Percentiles rank a stretch among this genome's conserved stretches.
Conservation (phyloP, 2,329 filamentous ascomycete species). For the Aspergillus puulaauensis region DNA sequence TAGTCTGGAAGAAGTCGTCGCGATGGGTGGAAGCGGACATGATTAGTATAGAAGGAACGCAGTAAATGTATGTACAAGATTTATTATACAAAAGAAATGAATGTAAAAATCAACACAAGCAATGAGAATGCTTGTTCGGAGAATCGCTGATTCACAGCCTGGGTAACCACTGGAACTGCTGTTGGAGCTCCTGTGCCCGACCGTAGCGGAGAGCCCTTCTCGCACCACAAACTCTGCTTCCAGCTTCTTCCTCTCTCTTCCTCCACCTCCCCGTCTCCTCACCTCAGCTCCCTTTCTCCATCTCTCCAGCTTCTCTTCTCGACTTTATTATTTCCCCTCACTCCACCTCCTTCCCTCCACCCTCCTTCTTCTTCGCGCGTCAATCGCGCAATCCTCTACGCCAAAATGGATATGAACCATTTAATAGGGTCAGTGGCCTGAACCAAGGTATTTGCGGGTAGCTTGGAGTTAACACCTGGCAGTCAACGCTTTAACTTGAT, state of each 20-base stretch:
- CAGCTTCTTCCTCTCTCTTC: constrained; percentile 26
- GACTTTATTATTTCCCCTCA: constrained; percentile 26
- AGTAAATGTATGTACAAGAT: neutral
- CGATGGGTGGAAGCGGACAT: constrained; percentile 71
- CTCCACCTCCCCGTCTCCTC: constrained; percentile 15
- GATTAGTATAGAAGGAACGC: neutral
- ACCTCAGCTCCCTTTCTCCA: constrained; percentile 17
- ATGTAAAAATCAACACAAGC: neutral
- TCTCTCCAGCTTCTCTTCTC: constrained; percentile 20
- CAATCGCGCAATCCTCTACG: constrained; percentile 31
- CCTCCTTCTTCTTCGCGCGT: constrained; percentile 27
- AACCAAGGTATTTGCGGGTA: constrained; percentile 34
- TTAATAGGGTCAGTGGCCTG: constrained; percentile 47
- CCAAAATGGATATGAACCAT: constrained; percentile 51
- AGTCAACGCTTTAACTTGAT: constrained; percentile 95
- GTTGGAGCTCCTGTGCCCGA: constrained; percentile 28
- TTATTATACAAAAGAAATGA: neutral
- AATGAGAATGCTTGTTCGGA: neutral
- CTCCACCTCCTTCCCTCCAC: constrained; percentile 19
- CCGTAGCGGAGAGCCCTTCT: constrained; percentile 33
- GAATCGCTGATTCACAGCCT: neutral
- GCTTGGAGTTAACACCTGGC: constrained; percentile 38
- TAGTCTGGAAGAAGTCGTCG: constrained; percentile 88
- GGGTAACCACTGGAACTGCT: constrained; percentile 25
- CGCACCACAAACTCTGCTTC: constrained; percentile 33